A percentile compares a stretch with the other conserved stretches of the same genome.
These are phyloP conservation scores for Notholithocarpus densiflorus DNA, from an alignment of 306 rosid genomes.

Conservation along the genomic window DNA sequence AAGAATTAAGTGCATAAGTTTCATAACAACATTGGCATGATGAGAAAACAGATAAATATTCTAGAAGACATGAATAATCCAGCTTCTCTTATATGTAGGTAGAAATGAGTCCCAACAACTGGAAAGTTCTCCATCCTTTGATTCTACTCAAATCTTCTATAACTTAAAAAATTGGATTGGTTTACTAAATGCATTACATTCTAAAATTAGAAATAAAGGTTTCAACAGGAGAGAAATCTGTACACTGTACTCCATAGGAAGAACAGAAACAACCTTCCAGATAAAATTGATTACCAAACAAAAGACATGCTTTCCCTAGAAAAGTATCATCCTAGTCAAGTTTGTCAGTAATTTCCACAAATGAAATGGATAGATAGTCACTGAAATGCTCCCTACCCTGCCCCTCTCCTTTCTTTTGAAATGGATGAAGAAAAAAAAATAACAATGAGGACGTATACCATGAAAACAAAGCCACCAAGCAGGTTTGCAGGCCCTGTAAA, in stretches of 20 bases:
- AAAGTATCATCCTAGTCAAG: background rate
- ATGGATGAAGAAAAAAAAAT: background rate
- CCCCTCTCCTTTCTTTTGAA: background rate
- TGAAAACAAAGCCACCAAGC: conserved; percentile 82
- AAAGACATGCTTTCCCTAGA: background rate
- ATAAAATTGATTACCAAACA: background rate
- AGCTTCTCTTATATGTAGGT: no score
- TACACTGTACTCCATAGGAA: background rate
- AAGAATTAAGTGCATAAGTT: no score
- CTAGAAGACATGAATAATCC: no score
- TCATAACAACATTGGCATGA: no score
- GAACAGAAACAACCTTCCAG: background rate
- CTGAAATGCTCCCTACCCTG: background rate
- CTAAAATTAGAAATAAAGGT: background rate
- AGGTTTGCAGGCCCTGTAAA: conserved; percentile 94
- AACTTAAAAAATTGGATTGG: background rate
- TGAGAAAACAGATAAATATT: no score
- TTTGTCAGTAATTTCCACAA: background rate
- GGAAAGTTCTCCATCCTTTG: background rate
- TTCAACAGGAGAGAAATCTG: background rate
- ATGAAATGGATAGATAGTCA: background rate
- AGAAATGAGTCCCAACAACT: background rate
- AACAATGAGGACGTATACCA: conserved; percentile 72
- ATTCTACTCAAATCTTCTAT: background rate
- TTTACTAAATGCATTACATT: background rate